These are phyloP conservation scores for Ascocoryne sarcoides DNA, from an alignment of 2,329 filamentous ascomycete species.

Conservation along the genomic window DNA sequence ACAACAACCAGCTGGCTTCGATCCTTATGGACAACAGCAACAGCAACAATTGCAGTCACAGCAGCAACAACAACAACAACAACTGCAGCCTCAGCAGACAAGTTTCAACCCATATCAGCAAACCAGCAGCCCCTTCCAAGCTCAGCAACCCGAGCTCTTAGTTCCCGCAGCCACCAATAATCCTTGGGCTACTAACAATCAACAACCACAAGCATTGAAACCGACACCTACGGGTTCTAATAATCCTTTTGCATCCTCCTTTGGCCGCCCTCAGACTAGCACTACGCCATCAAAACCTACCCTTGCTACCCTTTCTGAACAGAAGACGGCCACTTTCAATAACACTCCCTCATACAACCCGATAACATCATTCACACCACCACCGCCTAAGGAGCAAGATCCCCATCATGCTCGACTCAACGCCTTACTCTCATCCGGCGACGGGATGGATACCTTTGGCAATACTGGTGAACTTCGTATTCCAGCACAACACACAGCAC, in stretches of 20 bases:
- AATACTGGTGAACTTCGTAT: slow-evolving; percentile 96
- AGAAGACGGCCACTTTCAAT: slow-evolving; percentile 57
- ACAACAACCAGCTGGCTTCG: slow-evolving; percentile 56
- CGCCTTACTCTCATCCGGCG: slow-evolving; percentile 72
- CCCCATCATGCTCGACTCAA: slow-evolving; percentile 73
- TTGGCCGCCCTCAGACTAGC: slow-evolving; percentile 48
- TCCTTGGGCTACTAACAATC: slow-evolving; percentile 68
- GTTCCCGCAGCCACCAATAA: slow-evolving; percentile 83
- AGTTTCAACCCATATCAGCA: slow-evolving; percentile 47
- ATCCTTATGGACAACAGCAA: slow-evolving; percentile 56
- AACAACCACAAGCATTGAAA: slow-evolving; percentile 53
- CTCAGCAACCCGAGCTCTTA: slow-evolving; percentile 43
- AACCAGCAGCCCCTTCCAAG: slow-evolving; percentile 28
- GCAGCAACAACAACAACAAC: slow-evolving; percentile 49
- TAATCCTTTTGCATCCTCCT: slow-evolving; percentile 85
- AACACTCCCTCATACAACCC: slow-evolving; percentile 38
- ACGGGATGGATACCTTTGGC: slow-evolving; percentile 94
- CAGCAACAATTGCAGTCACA: too few relatives aligned
- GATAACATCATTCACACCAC: slow-evolving; percentile 37
- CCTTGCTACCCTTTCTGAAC: slow-evolving; percentile 70
- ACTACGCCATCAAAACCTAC: slow-evolving; percentile 54
- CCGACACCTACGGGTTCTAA: slow-evolving; percentile 91
- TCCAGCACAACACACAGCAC: slow-evolving; percentile 90
- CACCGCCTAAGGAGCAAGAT: slow-evolving; percentile 41
- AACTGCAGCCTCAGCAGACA: slow-evolving; percentile 43